Base-by-base conservation (phyloP, 495 filamentous ascomycete genomes). In the Annulohypoxylon nitens region DNA sequence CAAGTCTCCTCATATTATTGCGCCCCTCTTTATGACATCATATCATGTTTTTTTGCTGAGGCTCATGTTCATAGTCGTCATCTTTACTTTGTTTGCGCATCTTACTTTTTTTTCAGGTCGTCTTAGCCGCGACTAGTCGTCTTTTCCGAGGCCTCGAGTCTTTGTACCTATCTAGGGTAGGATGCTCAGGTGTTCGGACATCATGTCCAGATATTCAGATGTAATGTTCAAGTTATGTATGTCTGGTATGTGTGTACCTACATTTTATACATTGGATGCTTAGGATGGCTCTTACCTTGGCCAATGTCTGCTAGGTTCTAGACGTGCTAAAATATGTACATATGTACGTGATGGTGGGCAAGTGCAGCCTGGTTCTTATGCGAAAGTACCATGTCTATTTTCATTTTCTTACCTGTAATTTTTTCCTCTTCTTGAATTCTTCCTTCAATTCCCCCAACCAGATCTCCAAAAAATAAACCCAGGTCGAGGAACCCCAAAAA, bases 21-120 rank as follows among this genome's bases (percentile, higher is more conserved):
- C 33, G 59, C 64, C 70, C 64, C 70, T 67, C 70, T n/a, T 62
- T 64, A 73, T 73, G 70, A 73, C 64, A 68, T 73, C 69, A 71
- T 67, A 26, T 71, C 47, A 57, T 67, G 41, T 41, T 54, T 30
- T 4, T 12, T 63, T 59, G 25, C 26, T 67, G 69, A 72, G 69
- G 69, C 69, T 72, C 48, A 67, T 57, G 45, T 33, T 73, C 37
- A 59, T 14, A 36, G 30, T 63, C 67, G 60, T 70, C 69, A 71
- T 67, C 60, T 59, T 64, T 23, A 37, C 34, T 55, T 71, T 71
- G 33, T 64, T 47, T 70, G 9, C n/a, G 51, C 61, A 48, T 50
- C 43, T 59, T 43, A 30, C 25, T 33, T 66, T 70, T 30, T 34
- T 14, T 33, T 53, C 39, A 45, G 45, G 20, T 63, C 60, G 33